Evolutionary conservation across 2,329 filamentous ascomycete genomes (phyloP), one percentile per base, ranked within the genome.

Genomic region (Diaporthe capsici): DNA sequence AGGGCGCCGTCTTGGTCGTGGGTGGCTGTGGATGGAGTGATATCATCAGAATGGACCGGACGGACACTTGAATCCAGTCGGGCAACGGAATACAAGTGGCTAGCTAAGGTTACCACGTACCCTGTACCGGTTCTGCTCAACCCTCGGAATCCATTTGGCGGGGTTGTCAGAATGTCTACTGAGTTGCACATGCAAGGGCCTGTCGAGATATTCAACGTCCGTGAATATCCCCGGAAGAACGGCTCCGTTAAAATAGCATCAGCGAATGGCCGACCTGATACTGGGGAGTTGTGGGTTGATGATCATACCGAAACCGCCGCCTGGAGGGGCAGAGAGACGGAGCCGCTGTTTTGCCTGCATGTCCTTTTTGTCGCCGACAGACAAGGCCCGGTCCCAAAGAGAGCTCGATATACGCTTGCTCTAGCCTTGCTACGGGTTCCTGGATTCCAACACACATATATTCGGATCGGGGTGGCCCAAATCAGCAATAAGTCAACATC

Each of bases 161-260:
- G 42, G 0, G 17, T 49, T 10, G n/a, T 34, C 17, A 31, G 15
- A 7, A 65, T 65, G 42, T 49, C 61, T 0, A 22, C 28, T 12
- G n/a, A 65, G 28, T 10, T n/a, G n/a, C 42, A 47, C 3, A 44
- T 65, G 17, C 17, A 20, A 49, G 42, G 25, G 3, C 4, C 61
- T n/a, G 4, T 49, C 7, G 17, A 34, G 17, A 31, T 0, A 2
- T 34, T 49, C 28, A 49, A 6, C 8, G 15, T 47, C 60, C 15
- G 2, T 31, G 6, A 47, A 28, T 47, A 65, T n/a, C 9, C 42
- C 1, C 0, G 13, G 3, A 34, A 5, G 15, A 42, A 65, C 4
- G 8, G 3, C 0, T 1, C 25, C 15, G 42, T 47, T 4, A 25
- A 0, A 1, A 47, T 65, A 1, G 12, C 0, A 22, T 12, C 42